These are phyloP conservation scores for Arthrobotrys entomopaga DNA, from an alignment of 2,329 filamentous ascomycete species.

Conservation along the genomic window DNA sequence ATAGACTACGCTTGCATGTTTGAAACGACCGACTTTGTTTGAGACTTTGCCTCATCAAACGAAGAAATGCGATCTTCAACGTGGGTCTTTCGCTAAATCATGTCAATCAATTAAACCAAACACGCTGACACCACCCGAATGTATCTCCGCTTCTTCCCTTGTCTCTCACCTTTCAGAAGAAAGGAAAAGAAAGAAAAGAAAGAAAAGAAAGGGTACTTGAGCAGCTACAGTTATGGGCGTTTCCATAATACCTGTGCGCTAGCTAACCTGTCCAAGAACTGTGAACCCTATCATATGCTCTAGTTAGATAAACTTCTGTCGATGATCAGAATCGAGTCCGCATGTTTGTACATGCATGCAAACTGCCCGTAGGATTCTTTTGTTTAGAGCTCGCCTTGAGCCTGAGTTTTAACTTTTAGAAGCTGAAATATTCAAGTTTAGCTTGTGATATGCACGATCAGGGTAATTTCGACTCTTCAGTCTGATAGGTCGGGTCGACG, in stretches of 20 bases:
- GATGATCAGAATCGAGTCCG: too few relatives aligned
- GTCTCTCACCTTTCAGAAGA: conserved; percentile 5
- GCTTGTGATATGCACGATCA: too few relatives aligned
- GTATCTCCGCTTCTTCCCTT: not conserved
- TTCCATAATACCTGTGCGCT: too few relatives aligned
- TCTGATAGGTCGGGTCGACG: too few relatives aligned
- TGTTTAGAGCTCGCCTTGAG: too few relatives aligned
- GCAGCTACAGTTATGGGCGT: too few relatives aligned
- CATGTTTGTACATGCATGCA: too few relatives aligned
- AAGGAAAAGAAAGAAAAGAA: not conserved
- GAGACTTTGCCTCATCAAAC: conserved; percentile 38
- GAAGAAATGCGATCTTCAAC: conserved; percentile 16
- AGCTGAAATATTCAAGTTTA: too few relatives aligned
- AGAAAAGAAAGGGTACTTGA: not conserved
- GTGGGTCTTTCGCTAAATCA: conserved; percentile 14
- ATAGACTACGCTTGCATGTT: conserved; percentile 36
- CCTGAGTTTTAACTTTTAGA: too few relatives aligned
- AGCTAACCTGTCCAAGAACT: not conserved
- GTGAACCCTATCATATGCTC: not conserved
- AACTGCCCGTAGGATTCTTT: too few relatives aligned
- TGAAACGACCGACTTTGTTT: conserved; percentile 42
- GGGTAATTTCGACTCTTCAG: too few relatives aligned
- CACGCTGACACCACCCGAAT: not conserved
- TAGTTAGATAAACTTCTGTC: not conserved
- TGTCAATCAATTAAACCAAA: conserved; percentile 20